These are phyloP conservation scores for Blastomyces percursus DNA, from an alignment of 2,329 filamentous ascomycete species.

Conservation along the genomic window DNA sequence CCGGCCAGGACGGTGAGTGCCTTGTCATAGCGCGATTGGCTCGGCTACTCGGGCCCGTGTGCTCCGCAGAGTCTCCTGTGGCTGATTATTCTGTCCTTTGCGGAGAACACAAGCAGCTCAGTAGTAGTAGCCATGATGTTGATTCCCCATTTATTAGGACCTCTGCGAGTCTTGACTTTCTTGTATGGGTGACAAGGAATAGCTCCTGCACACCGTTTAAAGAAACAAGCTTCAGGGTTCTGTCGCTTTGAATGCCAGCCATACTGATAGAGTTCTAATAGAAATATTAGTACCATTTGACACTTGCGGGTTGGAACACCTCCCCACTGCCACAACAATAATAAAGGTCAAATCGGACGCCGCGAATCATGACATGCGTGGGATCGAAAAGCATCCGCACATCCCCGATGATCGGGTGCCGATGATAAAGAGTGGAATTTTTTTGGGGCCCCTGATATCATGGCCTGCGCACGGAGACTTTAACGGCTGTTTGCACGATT, in stretches of 20 bases:
- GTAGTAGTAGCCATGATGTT: background rate
- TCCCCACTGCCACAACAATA: background rate
- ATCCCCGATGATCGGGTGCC: background rate
- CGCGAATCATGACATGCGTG: background rate
- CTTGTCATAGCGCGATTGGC: background rate
- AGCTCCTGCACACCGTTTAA: too few species aligned
- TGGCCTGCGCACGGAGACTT: background rate
- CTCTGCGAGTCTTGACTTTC: too few species aligned
- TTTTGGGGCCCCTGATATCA: too few species aligned
- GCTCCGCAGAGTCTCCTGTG: background rate
- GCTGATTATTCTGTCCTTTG: background rate
- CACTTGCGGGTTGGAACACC: too few species aligned
- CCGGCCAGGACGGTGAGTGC: too few species aligned
- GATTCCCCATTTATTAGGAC: background rate
- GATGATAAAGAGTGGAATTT: background rate
- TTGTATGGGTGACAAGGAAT: too few species aligned
- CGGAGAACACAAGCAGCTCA: background rate
- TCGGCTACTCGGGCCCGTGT: background rate
- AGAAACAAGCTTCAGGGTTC: too few species aligned
- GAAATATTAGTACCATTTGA: background rate
- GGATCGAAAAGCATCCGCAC: background rate
- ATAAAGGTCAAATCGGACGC: too few species aligned
- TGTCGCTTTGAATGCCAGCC: background rate
- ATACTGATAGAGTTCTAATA: background rate
- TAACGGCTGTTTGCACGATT: background rate